Base-by-base conservation (phyloP, 2,329 filamentous ascomycete genomes). In the Didymella pomorum region DNA sequence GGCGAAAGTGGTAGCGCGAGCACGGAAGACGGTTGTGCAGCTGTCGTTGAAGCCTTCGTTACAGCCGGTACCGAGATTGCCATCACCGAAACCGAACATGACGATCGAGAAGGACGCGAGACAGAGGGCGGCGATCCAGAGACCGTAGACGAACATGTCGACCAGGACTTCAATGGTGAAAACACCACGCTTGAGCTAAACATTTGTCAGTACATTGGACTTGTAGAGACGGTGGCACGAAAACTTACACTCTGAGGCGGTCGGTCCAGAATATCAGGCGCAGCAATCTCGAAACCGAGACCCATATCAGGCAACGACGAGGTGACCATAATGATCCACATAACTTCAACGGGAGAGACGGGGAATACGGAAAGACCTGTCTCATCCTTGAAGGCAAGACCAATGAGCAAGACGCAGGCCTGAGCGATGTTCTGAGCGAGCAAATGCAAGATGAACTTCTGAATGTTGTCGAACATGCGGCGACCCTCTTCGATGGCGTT, bases 1-100 rank as follows among this genome's bases (percentile, higher is more conserved):
- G 42, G 87, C 88, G 70, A 92, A 92, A 1, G 87, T 89, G 0
- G 90, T 91, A 1, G 88, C 88, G 37, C 90, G 86, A 2, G 89
- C 89, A 41, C 74, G 74, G 68, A 75, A 76, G 2, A 76, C 73
- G 16, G 70, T 66, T 8, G 71, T 64, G 61, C 73, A 75, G 33
- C 50, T 54, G 2, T 55, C 29, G 58, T 66, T 70, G 56, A 68
- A 75, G 11, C 58, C 58, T 28, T 69, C 62, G 62, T 76, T 76
- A 55, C 74, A 76, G 55, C 68, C 68, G 12, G 50, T 46, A 33
- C 74, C 73, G 11, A 76, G 73, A 41, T 70, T 64, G 39, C 70
- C 72, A 41, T 74, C 63, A 11, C 73, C 73, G 9, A 69, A 66
- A 12, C 72, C 73, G 56, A 70, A 76, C 55, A 76, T 69, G 48